Conservation (phyloP, 1,284 basidiomycete genomes). For the Thecaphora thlaspeos region DNA sequence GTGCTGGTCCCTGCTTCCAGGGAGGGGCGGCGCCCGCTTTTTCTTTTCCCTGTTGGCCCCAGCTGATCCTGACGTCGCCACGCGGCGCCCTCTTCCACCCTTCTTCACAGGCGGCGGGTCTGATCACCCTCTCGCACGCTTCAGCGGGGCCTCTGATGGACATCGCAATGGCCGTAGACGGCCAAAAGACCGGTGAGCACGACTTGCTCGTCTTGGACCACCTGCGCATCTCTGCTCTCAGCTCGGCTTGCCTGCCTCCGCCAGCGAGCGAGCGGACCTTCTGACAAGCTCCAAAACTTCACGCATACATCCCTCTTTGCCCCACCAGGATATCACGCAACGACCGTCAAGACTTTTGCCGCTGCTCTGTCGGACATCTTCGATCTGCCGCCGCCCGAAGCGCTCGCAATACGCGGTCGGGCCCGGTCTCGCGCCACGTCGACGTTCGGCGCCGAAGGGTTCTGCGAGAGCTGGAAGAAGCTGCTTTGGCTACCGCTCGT, state of each 20-base stretch:
- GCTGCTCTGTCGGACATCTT: conserved; percentile 69
- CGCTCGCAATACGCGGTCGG: conserved; percentile 67
- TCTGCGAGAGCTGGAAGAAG: conserved; percentile 17
- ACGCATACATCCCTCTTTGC: not conserved
- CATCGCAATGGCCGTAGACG: conserved; percentile 74
- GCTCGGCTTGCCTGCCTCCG: too few species aligned
- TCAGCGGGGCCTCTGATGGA: conserved; percentile 89
- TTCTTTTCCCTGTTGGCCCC: conserved; percentile 1
- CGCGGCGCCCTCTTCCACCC: too few species aligned
- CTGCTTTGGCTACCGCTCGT: conserved; percentile 19
- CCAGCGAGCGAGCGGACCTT: too few species aligned
- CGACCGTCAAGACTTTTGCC: conserved; percentile 70
- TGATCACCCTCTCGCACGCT: conserved; percentile 87
- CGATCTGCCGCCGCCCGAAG: conserved; percentile 64
- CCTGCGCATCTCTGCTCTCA: too few species aligned
- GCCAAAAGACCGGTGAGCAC: conserved; percentile 66
- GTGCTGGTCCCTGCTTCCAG: too few species aligned
- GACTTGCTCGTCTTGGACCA: too few species aligned
- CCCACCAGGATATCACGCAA: conserved; percentile 76
- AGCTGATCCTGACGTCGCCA: not conserved
- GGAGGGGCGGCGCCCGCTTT: too few species aligned
- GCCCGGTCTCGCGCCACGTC: conserved; percentile 11
- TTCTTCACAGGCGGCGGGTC: conserved; percentile 67
- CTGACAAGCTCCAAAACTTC: too few species aligned
- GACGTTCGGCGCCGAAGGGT: conserved; percentile 34